Base-by-base conservation (phyloP, 805 yeast genomes). In the Candida nemodendra region DNA sequence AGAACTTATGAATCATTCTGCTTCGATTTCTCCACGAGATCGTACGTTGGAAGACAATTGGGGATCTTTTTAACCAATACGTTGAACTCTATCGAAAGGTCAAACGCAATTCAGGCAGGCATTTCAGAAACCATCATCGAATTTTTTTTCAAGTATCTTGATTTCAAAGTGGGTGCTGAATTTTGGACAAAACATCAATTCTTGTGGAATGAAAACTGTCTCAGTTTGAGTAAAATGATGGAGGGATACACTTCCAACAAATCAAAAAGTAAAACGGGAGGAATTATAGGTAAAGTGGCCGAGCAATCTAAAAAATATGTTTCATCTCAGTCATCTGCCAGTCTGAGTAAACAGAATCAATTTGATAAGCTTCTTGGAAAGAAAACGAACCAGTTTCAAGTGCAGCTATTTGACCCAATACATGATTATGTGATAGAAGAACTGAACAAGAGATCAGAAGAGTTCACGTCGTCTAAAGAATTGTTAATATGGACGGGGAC, bases 41-140 rank as follows among this genome's bases (percentile, higher is more conserved):
- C 58, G 1, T 69, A 59, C 30, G 56, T 65, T 7, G 77, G 75
- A 3, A 68, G 70, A 44, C 81, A 76, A 48, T 51, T 68, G 22
- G 82, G 81, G 7, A 69, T 69, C 0, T 72, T 75, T 41, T 44
- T 78, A 36, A 64, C 72, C 7, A 75, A 71, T 42, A 72, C 79
- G 0, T 68, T 74, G 43, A 76, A 73, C 43, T 69, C 76, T 26
- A 56, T 71, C 33, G 67, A 65, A 26, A 71, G 76, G 39, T 71
- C 78, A n/a, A 74, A 72, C 47, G 68, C 61, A 30, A 59, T 77
- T 9, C 69, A 73, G 28, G 65, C 67, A 34, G 61, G 70, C 16
- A 61, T 77, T 8, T 60, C 71, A 42, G 79, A 74, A 49, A 72
- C 69, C 48, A 72, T 72, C 6, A 54, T 77, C 8, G 71, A 67